These are phyloP conservation scores for Parsonsia alboflavescens DNA, from an alignment of 257 asterid species.

Conservation along the genomic window DNA sequence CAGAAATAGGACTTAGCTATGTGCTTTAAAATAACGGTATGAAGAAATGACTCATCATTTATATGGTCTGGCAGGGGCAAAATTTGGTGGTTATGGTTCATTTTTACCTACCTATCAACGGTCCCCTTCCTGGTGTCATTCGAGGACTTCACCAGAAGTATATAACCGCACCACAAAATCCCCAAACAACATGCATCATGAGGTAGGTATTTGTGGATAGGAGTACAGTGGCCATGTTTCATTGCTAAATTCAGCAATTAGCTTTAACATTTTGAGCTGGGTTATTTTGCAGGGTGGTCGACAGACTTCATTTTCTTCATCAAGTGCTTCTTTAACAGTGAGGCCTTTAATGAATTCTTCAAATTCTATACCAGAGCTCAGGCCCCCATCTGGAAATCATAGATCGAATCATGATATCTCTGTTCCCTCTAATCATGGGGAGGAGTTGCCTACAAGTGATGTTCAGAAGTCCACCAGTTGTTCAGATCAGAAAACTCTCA, in stretches of 20 bases:
- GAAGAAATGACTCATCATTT: slow-evolving; percentile 33
- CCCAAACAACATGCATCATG: slow-evolving; percentile 50
- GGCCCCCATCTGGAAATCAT: slow-evolving; percentile 14
- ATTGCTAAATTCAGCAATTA: slow-evolving; percentile 14
- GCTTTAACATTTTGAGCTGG: slow-evolving; percentile 32
- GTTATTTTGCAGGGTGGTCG: slow-evolving; percentile 55
- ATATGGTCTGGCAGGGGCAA: slow-evolving; percentile 64
- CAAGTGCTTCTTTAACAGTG: slow-evolving; percentile 48
- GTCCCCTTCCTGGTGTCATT: slow-evolving; percentile 68
- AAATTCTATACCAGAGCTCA: slow-evolving; percentile 10
- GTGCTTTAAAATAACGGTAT: slow-evolving; percentile 17
- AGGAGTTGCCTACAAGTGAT: slow-evolving; percentile 44
- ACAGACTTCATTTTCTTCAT: slow-evolving; percentile 44
- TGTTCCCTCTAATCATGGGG: slow-evolving; percentile 37
- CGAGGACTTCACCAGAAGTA: slow-evolving; percentile 56
- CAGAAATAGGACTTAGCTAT: slow-evolving; percentile 7
- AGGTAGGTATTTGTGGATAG: slow-evolving; percentile 44
- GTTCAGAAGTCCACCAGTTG: slow-evolving; percentile 34
- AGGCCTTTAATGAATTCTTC: slow-evolving; percentile 44
- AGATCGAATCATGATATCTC: slow-evolving; percentile 21
- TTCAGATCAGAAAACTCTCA: slow-evolving; percentile 64
- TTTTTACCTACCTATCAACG: slow-evolving; percentile 85
- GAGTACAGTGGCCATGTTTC: slow-evolving; percentile 16
- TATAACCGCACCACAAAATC: slow-evolving; percentile 38
- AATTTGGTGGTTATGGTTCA: slow-evolving; percentile 96